Base-by-base conservation (phyloP, 148 eudicot genomes). In the Camellia granthamiana region DNA sequence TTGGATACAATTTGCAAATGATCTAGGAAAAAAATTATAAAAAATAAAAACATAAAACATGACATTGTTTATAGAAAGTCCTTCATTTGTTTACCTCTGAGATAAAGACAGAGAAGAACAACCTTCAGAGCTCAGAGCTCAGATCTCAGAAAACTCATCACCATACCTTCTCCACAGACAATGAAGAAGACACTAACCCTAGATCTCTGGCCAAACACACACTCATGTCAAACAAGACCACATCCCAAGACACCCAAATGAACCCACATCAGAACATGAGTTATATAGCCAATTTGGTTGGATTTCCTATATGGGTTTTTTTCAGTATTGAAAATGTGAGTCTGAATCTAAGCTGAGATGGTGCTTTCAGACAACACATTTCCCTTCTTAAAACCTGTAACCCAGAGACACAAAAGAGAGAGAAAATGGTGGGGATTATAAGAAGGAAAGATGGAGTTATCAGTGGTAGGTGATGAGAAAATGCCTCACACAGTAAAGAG, bases 311-410 rank as follows among this genome's bases (percentile, higher is more conserved):
- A 77, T 77, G 82, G 84, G 81, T 84, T 65, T 77, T 77, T 63
- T 12, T 47, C 75, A 23, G 51, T 6, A 30, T 1, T 61, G 51
- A 23, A 67, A 77, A 82, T 76, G 61, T 67, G 73, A 72, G 58
- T 12, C 74, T 79, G 63, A 88, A 84, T 86, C 89, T 84, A 84
- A 88, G 87, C 83, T 86, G 83, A 80, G 76, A 79, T 76, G 86
- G 85, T 81, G 84, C 87, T 82, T 81, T 84, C 86, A 73, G 78
- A 30, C 86, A 84, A 84, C 89, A 80, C 81, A n/a, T 70, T 69
- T 46, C 76, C 65, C 64, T 67, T 30, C n/a, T 21, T n/a, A 47
- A 80, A 75, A 84, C 79, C 77, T 83, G 84, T 77, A 83, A 79
- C 81, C 70, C 70, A 79, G 64, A 82, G 78, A 62, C 61, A 79